Evolutionary conservation across 768 basidiomycete genomes (phyloP), one percentile per base, ranked within the genome.

Genomic region (Tephrocybe sp.): DNA sequence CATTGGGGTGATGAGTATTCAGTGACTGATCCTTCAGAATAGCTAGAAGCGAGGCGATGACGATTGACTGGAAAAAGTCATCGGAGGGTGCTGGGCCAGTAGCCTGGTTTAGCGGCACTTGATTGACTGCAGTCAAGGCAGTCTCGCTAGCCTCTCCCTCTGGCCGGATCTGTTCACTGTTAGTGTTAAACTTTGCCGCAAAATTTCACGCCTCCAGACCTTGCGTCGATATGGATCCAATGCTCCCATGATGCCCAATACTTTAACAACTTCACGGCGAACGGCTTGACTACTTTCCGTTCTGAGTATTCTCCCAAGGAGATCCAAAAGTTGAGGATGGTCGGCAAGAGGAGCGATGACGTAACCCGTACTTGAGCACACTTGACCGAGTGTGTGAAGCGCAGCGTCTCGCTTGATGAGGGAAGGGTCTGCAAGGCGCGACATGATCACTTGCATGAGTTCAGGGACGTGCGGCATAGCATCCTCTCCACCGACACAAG

Each of bases 41-140:
- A 34, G 83, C 79, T 27, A 98, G 78, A 9, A 99, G 78, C 0
- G 93, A 81, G 22, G 83, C 88, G 64, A 99, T 91, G 30, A 95
- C 95, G 5, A 95, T 92, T 5, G 92, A 92, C 64, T 98, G 97
- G 70, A 94, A 99, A 69, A 95, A 98, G 64, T 98, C 96, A 55
- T 98, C 97, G 5, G 92, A 85, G 16, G 83, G 77, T 15, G 84
- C 76, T 24, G 74, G 72, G 3, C 82, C 75, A 5, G 76, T 76
- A 15, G 83, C 78, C 58, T 83, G 86, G 39, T 77, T 80, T 39
- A 84, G 72, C 9, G 86, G 80, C 27, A 90, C 86, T 56, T 87
- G 84, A 54, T 80, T 86, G 31, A 83, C 81, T 34, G 81, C 77
- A 16, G 80, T 74, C 39, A 82, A 69, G 2, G 79, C 71, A 1